Evolutionary conservation across 306 rosid genomes (phyloP).

Genomic region (Calophaca sinica): DNA sequence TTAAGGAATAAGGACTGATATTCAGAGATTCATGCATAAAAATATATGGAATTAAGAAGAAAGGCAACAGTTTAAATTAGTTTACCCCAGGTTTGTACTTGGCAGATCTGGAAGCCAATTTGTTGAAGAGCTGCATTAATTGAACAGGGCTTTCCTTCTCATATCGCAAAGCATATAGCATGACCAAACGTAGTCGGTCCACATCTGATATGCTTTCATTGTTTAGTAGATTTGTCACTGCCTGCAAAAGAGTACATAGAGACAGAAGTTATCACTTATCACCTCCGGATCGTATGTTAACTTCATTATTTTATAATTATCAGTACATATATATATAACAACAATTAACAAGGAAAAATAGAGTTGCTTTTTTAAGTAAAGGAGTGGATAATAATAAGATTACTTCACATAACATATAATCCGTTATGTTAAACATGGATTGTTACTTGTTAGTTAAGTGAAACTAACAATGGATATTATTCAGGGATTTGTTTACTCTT

Average conservation of each 20-base stretch:
- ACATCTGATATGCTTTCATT: conserved; percentile 79
- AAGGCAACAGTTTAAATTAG: conserved; percentile 19
- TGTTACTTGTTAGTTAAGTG: conserved; percentile 22
- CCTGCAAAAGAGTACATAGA: conserved; percentile 63
- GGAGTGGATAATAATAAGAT: conserved; percentile 11
- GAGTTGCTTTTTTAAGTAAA: conserved; percentile 8
- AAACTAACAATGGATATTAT: conserved; percentile 34
- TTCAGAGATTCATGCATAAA: conserved; percentile 24
- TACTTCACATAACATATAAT: conserved; percentile 27
- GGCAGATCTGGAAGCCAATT: conserved; percentile 77
- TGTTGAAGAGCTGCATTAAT: conserved; percentile 84
- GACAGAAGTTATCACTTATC: conserved; percentile 41
- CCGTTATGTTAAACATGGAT: conserved; percentile 27
- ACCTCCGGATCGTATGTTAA: conserved; percentile 10
- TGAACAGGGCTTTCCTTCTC: conserved; percentile 96
- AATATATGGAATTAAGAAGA: conserved; percentile 27
- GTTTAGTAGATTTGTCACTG: conserved; percentile 76
- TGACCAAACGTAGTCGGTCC: conserved; percentile 81
- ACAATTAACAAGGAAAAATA: conserved; percentile 10
- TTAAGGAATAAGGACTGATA: conserved; percentile 18
- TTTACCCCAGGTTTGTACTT: conserved; percentile 85
- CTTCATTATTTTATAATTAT: conserved; percentile 30
- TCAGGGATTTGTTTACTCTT: conserved; percentile 33
- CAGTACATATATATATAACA: not conserved
- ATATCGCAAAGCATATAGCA: conserved; percentile 91